Evolutionary conservation across 306 rosid species (phyloP).

Genomic region (Medicago truncatula): MtrunA17r5.0-ANR NC_053042.1:4373001-4373500

Average conservation of each 20-base stretch:
- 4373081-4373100: conserved; percentile 96
- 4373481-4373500: not conserved
- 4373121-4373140: conserved; percentile 70
- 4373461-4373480: not conserved
- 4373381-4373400: conserved; percentile 22
- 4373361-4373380: not conserved
- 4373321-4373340: conserved; percentile 22
- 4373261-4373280: not conserved
- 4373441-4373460: not conserved
- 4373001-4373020: conserved; percentile 39
- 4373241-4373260: conserved; percentile 57
- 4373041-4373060: conserved; percentile 54
- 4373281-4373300: conserved; percentile 13
- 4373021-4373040: conserved; percentile 12
- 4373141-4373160: conserved; percentile 98
- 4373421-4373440: conserved; percentile 15
- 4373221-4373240: conserved; percentile 81
- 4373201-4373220: conserved; percentile 59
- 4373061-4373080: conserved; percentile 90
- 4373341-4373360: conserved; percentile 7
- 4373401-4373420: conserved; percentile 10
- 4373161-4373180: conserved; percentile 99
- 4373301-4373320: conserved; percentile 13
- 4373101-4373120: conserved; percentile 97
- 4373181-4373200: conserved; percentile 63